Evolutionary conservation across 352 stramenopile species (phyloP), one percentile per base, ranked within the genome.

Genomic region (Stramenopiles sp.): DNA sequence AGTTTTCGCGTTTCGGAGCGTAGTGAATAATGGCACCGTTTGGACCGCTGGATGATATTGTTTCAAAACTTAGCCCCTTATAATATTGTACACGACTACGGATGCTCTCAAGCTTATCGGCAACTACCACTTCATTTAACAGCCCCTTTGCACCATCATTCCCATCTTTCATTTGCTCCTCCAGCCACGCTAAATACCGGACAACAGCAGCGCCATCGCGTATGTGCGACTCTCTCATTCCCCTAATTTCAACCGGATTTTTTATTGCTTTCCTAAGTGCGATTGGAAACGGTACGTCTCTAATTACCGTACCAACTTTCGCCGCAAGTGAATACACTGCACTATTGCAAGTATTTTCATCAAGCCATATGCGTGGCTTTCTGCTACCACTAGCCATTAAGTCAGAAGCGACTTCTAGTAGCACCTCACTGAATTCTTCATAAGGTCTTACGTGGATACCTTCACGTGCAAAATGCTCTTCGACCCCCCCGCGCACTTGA

Each of bases 21-120:
- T 97, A 97, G 86, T 97, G 92, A 80, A 99, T 97, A 84, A 99
- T 96, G 7, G 97, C 93, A 81, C 94, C 97, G 86, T 99, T 99
- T 1, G 88, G 78, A 7, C 94, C 95, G 80, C 95, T 92, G 32
- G 95, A 96, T 25, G 95, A 97, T 84, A 99, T 99, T 22, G 97
- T 99, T 44, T 95, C 93, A 83, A 99, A 99, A 81, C 89, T 96
- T 71, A 96, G 88, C 80, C 94, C 96, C 29, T 96, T 85, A 82
- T 93, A 98, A 44, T 90, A 88, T 0, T 91, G 89, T 81, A 91
- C 84, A 31, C 88, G 83, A 32, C 91, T 86, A 67, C 96, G 89
- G 80, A 94, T 91, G 67, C 88, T 81, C 75, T 96, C 92, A 76
- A 98, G 87, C 67, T 96, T 94, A 82, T 95, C 86, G 75, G 95